Evolutionary conservation across 2,329 filamentous ascomycete species (phyloP), one percentile per base, ranked within the genome.

Genomic region (Pestalotiopsis sp.): DNA sequence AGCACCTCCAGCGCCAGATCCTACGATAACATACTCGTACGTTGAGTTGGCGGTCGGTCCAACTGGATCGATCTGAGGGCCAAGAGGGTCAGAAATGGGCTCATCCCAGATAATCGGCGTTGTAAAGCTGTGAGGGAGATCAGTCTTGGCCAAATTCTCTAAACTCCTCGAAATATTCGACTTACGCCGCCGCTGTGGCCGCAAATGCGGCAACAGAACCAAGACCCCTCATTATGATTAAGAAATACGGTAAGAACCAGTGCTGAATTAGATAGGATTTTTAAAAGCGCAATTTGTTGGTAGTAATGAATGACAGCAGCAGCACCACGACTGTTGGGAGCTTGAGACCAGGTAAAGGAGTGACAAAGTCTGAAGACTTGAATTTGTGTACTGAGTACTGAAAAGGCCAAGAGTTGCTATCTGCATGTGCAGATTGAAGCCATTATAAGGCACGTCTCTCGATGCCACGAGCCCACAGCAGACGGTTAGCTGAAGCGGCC

Each of bases 11-110:
- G 88, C 82, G 4, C 88, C 88, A 14, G 87, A 88, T n/a, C 89
- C 89, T 41, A 91, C 86, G 11, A 91, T 82, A 49, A 91, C 81
- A 78, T 90, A 91, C 69, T 91, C 89, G 74, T 91, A 91, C 20
- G 74, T 72, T 62, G 66, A 68, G 67, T 68, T 66, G 41, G 62
- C 63, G 20, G 61, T 41, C 27, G 68, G 68, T 38, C 49, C 64
- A 38, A 25, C 27, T 11, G 64, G 25, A 9, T 23, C 20, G 13
- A 27, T 31, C 52, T 65, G 64, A 20, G 64, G 45, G 7, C 64
- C 64, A 9, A 65, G 45, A 23, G 64, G 64, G 31, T 55, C 45
- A 23, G 27, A 57, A 12, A 65, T 65, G 17, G 64, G 64, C 64
- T 65, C 64, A 39, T 65, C 64, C 64, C 64, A 65, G 45, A 65